Base-by-base conservation (phyloP, 2,329 filamentous ascomycete genomes). In the Stachybotrys chartarum region DNA sequence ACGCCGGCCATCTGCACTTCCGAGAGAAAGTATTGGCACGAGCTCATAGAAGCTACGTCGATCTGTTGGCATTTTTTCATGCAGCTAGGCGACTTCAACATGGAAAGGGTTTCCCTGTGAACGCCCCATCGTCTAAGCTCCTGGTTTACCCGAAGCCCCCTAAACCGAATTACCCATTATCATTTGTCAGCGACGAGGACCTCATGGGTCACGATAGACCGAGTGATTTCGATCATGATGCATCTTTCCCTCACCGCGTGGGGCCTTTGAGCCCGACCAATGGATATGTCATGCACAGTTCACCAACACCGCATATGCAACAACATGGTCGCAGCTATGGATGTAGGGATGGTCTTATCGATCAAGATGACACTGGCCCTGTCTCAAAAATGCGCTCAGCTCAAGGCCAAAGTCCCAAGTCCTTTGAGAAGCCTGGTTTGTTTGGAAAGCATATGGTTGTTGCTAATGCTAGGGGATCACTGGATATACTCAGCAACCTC, bases 21-120 rank as follows among this genome's bases (percentile, higher is more conserved):
- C 86, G 84, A 60, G 87, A 91, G 59, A 86, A 83, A 59, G 82
- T 83, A 3, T 72, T 91, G 30, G 75, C 80, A 14, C 85, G 84
- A 72, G 88, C 88, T n/a, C 86, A 91, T 66, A 78, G 79, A 60
- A 81, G 86, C 35, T 92, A 92, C 68, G 76, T 88, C 51, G 85
- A 90, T 59, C 77, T 93, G 7, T 72, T 92, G 4, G 73, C 83
- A 10, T 83, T 82, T 59, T 75, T 89, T 7, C 83, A 88, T 58
- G 78, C 82, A 53, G 76, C 75, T 18, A 84, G 82, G 56, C 84
- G 77, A 62, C 68, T 74, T 2, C 71, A 72, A 10, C 67, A 73
- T 17, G 66, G 67, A 17, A 75, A 73, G 58, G 65, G 66, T 18
- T 67, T 69, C 30, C 68, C 72, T 46, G 67, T 68, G 6, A 65